Evolutionary conservation across 2,329 filamentous ascomycete genomes (phyloP).

Genomic region (Lasiodiplodia hormozganensis): DNA sequence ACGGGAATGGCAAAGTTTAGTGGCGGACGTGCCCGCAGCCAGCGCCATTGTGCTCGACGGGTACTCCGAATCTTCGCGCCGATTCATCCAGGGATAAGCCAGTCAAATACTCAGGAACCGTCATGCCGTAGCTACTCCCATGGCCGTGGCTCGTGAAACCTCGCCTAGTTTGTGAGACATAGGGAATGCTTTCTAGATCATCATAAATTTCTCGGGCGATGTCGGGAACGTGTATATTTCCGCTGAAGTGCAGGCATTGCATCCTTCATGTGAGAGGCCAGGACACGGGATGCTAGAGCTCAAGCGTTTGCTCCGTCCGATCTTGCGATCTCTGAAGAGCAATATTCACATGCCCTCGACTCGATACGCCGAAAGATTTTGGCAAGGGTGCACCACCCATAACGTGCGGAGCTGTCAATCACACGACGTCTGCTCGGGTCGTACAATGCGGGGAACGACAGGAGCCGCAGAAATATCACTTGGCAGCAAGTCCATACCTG

Average conservation of each 20-base stretch:
- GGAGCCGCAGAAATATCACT: constrained; percentile 7
- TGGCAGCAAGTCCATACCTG: background rate
- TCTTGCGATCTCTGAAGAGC: background rate
- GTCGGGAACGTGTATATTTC: background rate
- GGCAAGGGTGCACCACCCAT: background rate
- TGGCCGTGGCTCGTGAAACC: background rate
- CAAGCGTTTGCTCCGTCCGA: background rate
- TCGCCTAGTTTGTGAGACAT: background rate
- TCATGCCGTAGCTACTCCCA: background rate
- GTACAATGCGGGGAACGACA: constrained; percentile 7
- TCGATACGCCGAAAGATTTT: background rate
- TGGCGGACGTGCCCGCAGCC: background rate
- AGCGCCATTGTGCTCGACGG: background rate
- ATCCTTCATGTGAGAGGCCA: background rate
- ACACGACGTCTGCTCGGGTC: constrained; percentile 2
- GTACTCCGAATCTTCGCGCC: background rate
- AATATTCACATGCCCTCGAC: background rate
- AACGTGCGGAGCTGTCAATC: background rate
- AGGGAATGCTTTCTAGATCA: constrained; percentile 3
- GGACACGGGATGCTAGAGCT: background rate
- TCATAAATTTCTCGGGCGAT: constrained; percentile 1
- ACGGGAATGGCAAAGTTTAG: background rate
- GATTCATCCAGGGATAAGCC: background rate
- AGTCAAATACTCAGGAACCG: constrained; percentile 6
- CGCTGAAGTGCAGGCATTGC: background rate